These are phyloP conservation scores for Gossypium aridum DNA, from an alignment of 441 rosid species.

Conservation along the genomic window DNA sequence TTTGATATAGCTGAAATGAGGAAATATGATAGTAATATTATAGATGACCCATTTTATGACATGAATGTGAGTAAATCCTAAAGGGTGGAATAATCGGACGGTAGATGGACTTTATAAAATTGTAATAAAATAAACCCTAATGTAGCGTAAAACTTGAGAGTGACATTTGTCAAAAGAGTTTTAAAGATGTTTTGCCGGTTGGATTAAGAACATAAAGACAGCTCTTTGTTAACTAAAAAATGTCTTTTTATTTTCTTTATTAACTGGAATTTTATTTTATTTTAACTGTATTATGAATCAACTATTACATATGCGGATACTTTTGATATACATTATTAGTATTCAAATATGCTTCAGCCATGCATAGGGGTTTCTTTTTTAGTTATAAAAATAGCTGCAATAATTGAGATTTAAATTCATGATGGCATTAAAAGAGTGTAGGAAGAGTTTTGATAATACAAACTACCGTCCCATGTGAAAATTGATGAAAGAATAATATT, in stretches of 20 bases:
- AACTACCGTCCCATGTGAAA: background rate
- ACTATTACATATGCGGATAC: too few relatives aligned
- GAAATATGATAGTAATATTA: background rate
- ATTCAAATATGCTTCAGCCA: background rate
- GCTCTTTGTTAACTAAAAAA: background rate
- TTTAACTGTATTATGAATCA: too few relatives aligned
- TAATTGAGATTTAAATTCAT: background rate
- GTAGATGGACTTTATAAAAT: background rate
- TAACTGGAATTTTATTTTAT: too few relatives aligned
- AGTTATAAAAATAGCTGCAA: background rate
- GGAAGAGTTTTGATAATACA: background rate
- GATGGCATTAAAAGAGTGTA: background rate
- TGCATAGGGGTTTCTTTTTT: background rate
- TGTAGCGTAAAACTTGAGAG: background rate
- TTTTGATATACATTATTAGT: too few relatives aligned
- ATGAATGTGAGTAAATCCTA: background rate
- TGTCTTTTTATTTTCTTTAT: background rate
- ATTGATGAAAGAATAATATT: background rate
- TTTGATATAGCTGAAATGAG: background rate
- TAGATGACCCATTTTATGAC: slow-evolving; percentile 1
- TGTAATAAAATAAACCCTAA: background rate
- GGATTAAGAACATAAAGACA: background rate
- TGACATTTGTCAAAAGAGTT: slow-evolving; percentile 7
- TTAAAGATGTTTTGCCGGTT: background rate
- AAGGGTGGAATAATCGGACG: slow-evolving; percentile 16